Evolutionary conservation across 352 stramenopile species (phyloP).

Genomic region (Pythium phragmiticola): DNA sequence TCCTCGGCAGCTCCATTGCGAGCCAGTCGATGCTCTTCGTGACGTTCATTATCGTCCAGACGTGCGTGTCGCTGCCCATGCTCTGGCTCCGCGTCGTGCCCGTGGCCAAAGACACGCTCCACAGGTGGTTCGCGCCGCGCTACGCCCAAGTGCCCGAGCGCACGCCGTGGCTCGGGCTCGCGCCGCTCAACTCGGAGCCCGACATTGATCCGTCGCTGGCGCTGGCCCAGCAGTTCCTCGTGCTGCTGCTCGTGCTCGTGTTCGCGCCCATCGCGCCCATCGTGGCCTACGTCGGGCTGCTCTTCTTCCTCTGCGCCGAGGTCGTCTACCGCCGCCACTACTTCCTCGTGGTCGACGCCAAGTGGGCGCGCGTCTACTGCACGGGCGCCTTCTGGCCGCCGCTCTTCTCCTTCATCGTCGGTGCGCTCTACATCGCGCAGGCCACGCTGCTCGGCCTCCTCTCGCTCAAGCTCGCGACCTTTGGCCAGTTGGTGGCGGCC

Average conservation of each 20-base stretch:
- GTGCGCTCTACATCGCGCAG: slow-evolving; percentile 60
- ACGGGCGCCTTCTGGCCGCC: slow-evolving; percentile 68
- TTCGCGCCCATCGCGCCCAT: slow-evolving; percentile 76
- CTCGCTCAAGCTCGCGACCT: slow-evolving; percentile 58
- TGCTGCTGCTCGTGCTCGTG: slow-evolving; percentile 72
- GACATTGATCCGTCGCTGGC: slow-evolving; percentile 59
- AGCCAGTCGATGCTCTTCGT: slow-evolving; percentile 83
- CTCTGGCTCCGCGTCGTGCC: slow-evolving; percentile 60
- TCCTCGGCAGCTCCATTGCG: slow-evolving; percentile 68
- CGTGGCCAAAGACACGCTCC: slow-evolving; percentile 41
- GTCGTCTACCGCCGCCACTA: slow-evolving; percentile 69
- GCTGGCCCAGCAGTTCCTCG: slow-evolving; percentile 66
- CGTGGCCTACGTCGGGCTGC: slow-evolving; percentile 50
- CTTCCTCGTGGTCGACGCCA: slow-evolving; percentile 62
- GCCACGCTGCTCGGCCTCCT: slow-evolving; percentile 65
- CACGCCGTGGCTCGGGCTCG: slow-evolving; percentile 55
- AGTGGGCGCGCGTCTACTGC: slow-evolving; percentile 54
- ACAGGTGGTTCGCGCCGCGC: slow-evolving; percentile 48
- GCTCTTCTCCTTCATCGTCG: slow-evolving; percentile 66
- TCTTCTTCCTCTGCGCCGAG: slow-evolving; percentile 73
- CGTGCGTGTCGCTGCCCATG: slow-evolving; percentile 59
- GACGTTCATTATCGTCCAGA: slow-evolving; percentile 74
- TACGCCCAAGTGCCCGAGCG: slow-evolving; percentile 45
- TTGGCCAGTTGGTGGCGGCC: slow-evolving; percentile 40
- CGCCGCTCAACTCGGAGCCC: slow-evolving; percentile 47